phyloP scores from a whole-genome alignment of 371 early-diverging fungal species.

The Mortierella sp. region DNA sequence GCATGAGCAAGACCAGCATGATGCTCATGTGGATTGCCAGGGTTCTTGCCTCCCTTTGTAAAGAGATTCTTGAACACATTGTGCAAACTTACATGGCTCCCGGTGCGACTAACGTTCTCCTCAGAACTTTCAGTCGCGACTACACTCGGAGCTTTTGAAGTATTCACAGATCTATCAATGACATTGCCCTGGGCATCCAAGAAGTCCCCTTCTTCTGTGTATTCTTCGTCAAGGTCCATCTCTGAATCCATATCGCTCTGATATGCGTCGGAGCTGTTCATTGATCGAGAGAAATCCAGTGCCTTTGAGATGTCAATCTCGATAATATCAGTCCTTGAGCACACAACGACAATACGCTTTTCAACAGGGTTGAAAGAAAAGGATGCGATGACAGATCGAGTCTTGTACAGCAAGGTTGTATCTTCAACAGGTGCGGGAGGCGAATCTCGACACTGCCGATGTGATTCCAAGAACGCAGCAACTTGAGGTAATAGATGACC shows the following conservation, averaged over 20 bases:
- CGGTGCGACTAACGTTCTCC: constrained; percentile 26
- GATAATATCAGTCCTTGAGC: constrained; percentile 68
- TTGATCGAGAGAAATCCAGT: constrained; percentile 30
- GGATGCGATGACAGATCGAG: constrained; percentile 50
- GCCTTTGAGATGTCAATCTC: constrained; percentile 65
- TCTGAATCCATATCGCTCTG: constrained; percentile 61
- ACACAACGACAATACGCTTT: constrained; percentile 62
- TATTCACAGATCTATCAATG: constrained; percentile 30
- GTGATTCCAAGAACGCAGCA: constrained; percentile 42
- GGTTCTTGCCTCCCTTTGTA: constrained; percentile 15
- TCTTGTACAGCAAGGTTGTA: constrained; percentile 42
- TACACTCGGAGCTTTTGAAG: constrained; percentile 38
- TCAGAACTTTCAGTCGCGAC: constrained; percentile 41
- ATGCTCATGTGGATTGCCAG: constrained; percentile 24
- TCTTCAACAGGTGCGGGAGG: constrained; percentile 43
- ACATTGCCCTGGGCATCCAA: constrained; percentile 50
- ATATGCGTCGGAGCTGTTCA: constrained; percentile 21
- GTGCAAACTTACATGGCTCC: constrained; percentile 41
- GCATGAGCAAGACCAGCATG: constrained; percentile 40
- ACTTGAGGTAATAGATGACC: constrained; percentile 66
- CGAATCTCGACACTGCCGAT: constrained; percentile 31
- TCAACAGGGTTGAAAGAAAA: constrained; percentile 58
- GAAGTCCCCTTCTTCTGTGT: constrained; percentile 37
- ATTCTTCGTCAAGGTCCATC: constrained; percentile 66
- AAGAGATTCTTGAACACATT: constrained; percentile 49